Evolutionary conservation across 805 yeast species (phyloP).

Genomic region (Candida endomychidarum): DNA sequence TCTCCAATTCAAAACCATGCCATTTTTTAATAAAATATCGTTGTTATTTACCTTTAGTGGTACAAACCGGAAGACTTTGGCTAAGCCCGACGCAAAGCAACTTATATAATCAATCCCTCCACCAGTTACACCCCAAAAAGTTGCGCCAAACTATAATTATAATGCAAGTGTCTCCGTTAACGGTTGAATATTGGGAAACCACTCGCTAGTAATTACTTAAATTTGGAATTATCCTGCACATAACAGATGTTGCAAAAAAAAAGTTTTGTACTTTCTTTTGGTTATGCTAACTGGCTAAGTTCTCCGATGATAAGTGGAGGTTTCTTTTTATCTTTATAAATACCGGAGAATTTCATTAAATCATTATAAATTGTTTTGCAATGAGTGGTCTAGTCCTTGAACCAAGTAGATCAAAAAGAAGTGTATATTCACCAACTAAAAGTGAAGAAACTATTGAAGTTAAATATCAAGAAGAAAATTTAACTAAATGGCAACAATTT

Average conservation of each 20-base stretch:
- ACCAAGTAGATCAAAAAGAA: constrained; percentile 4
- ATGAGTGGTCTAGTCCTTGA: constrained; percentile 6
- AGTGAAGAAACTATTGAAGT: constrained; percentile 13
- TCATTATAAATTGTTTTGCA: constrained; percentile 1
- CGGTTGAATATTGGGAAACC: constrained; percentile 2
- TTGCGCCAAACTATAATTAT: background rate
- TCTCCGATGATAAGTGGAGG: too few species aligned
- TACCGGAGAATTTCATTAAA: background rate
- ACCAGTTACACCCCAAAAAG: background rate
- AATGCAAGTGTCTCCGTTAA: background rate
- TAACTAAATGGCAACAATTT: constrained; percentile 24
- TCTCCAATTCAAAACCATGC: background rate
- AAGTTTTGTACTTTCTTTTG: background rate
- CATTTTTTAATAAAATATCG: too few species aligned
- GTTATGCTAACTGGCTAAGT: constrained; percentile 1
- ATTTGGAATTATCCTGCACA: background rate
- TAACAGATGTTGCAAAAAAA: constrained; percentile 1
- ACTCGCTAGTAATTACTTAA: constrained; percentile 1
- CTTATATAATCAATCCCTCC: background rate
- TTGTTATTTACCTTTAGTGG: too few species aligned
- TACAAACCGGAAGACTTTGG: too few species aligned
- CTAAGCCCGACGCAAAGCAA: too few species aligned
- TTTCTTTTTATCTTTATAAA: constrained; percentile 2
- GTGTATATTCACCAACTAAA: constrained; percentile 7
- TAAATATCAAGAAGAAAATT: background rate